Conservation (phyloP, 1,139 yeast genomes). For the Hemisphaericaspora xylofermentans region DNA sequence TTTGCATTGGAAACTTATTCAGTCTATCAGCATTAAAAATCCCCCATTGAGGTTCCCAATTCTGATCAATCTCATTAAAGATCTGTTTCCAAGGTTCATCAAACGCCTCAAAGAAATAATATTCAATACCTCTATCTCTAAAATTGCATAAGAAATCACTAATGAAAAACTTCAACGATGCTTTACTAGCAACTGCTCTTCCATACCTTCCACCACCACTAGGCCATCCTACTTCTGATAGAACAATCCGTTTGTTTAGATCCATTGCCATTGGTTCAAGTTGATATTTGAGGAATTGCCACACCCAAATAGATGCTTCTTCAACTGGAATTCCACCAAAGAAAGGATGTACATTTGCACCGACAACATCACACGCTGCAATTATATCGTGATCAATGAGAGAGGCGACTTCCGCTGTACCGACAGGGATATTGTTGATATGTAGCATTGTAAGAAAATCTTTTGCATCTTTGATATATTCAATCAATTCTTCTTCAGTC, state of each 20-base stretch:
- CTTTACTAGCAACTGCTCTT: conserved; percentile 46
- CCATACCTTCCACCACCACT: conserved; percentile 53
- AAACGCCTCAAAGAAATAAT: conserved; percentile 70
- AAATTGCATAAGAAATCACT: conserved; percentile 54
- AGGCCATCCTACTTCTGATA: conserved; percentile 77
- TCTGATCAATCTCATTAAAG: conserved; percentile 45
- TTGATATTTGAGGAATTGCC: conserved; percentile 47
- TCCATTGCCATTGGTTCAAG: conserved; percentile 29
- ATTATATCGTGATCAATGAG: conserved; percentile 35
- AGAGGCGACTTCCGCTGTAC: conserved; percentile 57
- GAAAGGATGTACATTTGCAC: conserved; percentile 69
- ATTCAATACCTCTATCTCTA: conserved; percentile 36
- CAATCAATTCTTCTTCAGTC: conserved; percentile 34
- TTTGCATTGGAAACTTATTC: conserved; percentile 16
- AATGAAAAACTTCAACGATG: conserved; percentile 48
- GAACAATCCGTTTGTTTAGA: conserved; percentile 33
- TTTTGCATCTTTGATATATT: conserved; percentile 45
- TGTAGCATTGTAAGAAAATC: conserved; percentile 33
- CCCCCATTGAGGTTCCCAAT: conserved; percentile 78
- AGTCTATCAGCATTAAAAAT: conserved; percentile 50
- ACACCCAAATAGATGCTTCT: conserved; percentile 55
- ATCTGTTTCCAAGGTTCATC: conserved; percentile 70
- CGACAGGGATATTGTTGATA: conserved; percentile 44
- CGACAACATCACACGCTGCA: conserved; percentile 51
- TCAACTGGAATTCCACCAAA: conserved; percentile 57